Evolutionary conservation across 2,329 filamentous ascomycete genomes (phyloP).

Genomic region (Fusarium heterosporum): DNA sequence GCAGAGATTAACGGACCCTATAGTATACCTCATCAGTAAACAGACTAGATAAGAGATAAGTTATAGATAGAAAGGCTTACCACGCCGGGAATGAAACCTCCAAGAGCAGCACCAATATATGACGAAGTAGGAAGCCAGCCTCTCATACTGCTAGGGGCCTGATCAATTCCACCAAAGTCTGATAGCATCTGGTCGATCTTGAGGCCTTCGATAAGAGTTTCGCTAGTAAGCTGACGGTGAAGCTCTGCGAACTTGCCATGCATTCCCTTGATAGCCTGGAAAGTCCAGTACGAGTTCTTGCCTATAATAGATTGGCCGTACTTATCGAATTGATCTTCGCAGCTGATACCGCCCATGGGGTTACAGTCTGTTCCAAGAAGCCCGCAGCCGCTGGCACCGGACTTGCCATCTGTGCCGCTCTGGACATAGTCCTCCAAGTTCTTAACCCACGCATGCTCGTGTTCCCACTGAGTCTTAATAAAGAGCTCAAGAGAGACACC

Average conservation of each 20-base stretch:
- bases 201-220: conserved; percentile 6
- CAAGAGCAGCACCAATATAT: not conserved
- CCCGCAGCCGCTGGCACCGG: conserved; percentile 3
- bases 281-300: conserved; percentile 26
- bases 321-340: conserved; percentile 15
- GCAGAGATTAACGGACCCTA: conserved; percentile 8
- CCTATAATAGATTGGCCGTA: conserved; percentile 4
- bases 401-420: conserved; percentile 14
- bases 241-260: conserved; percentile 11
- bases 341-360: conserved; percentile 5
- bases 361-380: conserved; percentile 5
- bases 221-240: conserved; percentile 14
- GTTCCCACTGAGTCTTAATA: conserved; percentile 20
- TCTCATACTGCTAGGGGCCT: not conserved
- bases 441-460: conserved; percentile 25
- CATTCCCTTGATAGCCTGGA: conserved; percentile 20
- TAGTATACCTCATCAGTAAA: not conserved
- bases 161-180: conserved; percentile 3
- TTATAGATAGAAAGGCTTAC: conserved; percentile 13
- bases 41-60: not conserved
- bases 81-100: conserved; percentile 14
- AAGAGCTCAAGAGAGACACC: conserved; percentile 17
- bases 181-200: conserved; percentile 12
- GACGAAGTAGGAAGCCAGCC: conserved; percentile 13
- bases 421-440: conserved; percentile 16